phyloP scores from a whole-genome alignment of 805 yeast genomes.

The Barnettozyma sucrosica region DNA sequence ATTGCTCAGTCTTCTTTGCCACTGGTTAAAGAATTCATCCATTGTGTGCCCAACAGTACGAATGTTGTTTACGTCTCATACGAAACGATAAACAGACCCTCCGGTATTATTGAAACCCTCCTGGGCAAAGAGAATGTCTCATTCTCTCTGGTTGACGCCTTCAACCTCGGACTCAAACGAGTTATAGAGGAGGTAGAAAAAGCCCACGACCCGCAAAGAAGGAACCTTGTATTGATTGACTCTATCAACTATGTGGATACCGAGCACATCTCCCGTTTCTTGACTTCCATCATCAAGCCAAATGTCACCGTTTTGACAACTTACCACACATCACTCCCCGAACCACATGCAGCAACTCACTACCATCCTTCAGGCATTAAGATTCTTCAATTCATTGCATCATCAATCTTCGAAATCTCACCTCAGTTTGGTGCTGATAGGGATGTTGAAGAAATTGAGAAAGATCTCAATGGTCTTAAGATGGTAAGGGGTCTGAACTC shows the following conservation, averaged over 20 bases:
- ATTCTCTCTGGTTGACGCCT: slow-evolving; percentile 41
- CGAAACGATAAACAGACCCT: slow-evolving; percentile 55
- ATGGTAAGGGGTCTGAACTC: slow-evolving; percentile 51
- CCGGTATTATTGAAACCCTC: slow-evolving; percentile 22
- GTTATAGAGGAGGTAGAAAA: slow-evolving; percentile 23
- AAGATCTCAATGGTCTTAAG: slow-evolving; percentile 32
- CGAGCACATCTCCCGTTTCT: slow-evolving; percentile 41
- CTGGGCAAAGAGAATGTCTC: slow-evolving; percentile 25
- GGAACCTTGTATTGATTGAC: slow-evolving; percentile 53
- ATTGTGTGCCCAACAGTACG: slow-evolving; percentile 30
- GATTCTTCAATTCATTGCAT: slow-evolving; percentile 64
- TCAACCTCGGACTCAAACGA: slow-evolving; percentile 18
- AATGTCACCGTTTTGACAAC: slow-evolving; percentile 40
- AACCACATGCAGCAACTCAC: slow-evolving; percentile 12
- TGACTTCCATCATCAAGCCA: slow-evolving; percentile 46
- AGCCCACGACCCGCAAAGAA: slow-evolving; percentile 17
- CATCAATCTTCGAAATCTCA: slow-evolving; percentile 57
- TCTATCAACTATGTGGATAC: slow-evolving; percentile 55
- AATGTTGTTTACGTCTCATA: slow-evolving; percentile 55
- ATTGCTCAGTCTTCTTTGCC: slow-evolving; percentile 58
- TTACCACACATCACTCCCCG: slow-evolving; percentile 41
- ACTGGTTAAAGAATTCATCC: slow-evolving; percentile 53
- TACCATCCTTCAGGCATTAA: slow-evolving; percentile 49
- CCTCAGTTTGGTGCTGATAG: slow-evolving; percentile 32
- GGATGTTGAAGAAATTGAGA: slow-evolving; percentile 47